Percentiles rank a stretch among this genome's conserved stretches.
Evolutionary conservation across 2,329 filamentous ascomycete species (phyloP).

Genomic region (Cryphonectria japonica): DNA sequence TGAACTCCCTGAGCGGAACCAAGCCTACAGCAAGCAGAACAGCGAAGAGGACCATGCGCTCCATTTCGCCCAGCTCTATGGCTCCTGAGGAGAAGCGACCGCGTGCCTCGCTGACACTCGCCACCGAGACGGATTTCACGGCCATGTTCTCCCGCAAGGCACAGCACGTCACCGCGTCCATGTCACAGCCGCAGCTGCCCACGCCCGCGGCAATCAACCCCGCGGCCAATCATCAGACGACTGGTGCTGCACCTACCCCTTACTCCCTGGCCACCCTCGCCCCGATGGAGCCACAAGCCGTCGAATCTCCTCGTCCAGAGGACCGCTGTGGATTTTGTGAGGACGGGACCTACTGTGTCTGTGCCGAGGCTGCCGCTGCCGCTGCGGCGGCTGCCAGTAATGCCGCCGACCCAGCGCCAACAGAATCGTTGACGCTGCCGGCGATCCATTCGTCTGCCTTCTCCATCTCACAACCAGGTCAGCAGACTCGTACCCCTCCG

Average conservation of each 20-base stretch:
- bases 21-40: conserved; percentile 21
- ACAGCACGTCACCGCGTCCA: conserved; percentile 35
- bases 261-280: conserved; percentile 30
- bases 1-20: conserved; percentile 10
- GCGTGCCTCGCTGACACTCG: conserved; percentile 46
- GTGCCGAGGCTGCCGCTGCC: conserved; percentile 60
- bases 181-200: conserved; percentile 33
- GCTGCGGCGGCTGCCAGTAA: neutral
- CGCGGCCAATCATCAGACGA: conserved; percentile 22
- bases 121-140: conserved; percentile 77
- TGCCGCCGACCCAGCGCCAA: neutral
- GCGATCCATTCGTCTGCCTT: conserved; percentile 45
- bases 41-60: conserved; percentile 27
- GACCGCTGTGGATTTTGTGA: conserved; percentile 83
- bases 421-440: conserved; percentile 36
- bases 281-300: conserved; percentile 18
- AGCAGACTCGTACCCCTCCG: conserved; percentile 60
- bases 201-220: conserved; percentile 39
- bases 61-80: conserved; percentile 46
- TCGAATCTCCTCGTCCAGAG: conserved; percentile 42
- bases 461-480: conserved; percentile 37
- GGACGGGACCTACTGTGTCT: conserved; percentile 81
- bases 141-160: conserved; percentile 59
- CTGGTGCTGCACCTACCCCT: conserved; percentile 36
- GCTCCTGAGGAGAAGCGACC: conserved; percentile 59